Conservation (phyloP, 1,139 yeast species). For the Ogataea hybrid region DNA sequence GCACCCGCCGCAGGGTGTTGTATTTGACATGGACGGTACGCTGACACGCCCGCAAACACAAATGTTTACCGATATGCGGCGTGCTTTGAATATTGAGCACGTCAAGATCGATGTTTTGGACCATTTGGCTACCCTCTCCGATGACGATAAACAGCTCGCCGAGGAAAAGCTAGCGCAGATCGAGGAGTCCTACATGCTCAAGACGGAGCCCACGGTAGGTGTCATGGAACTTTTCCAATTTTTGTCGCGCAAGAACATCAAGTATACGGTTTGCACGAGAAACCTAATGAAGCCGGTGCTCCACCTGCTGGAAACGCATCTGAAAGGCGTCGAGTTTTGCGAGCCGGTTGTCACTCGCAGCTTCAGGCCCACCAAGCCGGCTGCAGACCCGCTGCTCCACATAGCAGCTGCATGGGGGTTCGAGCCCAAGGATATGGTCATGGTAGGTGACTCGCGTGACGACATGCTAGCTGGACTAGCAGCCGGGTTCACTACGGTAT, state of each 20-base stretch:
- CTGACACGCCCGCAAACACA: conserved; percentile 62
- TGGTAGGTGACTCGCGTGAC: conserved; percentile 70
- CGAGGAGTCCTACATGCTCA: conserved; percentile 55
- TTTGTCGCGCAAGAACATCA: conserved; percentile 32
- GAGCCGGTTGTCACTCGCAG: conserved; percentile 58
- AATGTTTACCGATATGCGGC: conserved; percentile 65
- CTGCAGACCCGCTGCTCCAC: conserved; percentile 56
- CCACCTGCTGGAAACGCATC: conserved; percentile 42
- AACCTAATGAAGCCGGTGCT: conserved; percentile 51
- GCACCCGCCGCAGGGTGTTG: conserved; percentile 39
- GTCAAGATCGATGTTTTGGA: conserved; percentile 48
- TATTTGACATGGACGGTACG: conserved; percentile 74
- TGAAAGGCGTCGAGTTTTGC: conserved; percentile 37
- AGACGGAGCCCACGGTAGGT: conserved; percentile 56
- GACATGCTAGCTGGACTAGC: conserved; percentile 58
- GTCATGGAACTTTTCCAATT: conserved; percentile 33
- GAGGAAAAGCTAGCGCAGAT: conserved; percentile 45
- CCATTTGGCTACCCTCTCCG: conserved; percentile 42
- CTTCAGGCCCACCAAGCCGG: conserved; percentile 63
- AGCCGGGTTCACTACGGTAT: conserved; percentile 57
- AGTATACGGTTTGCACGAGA: conserved; percentile 59
- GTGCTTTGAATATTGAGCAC: conserved; percentile 45
- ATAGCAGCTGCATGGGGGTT: conserved; percentile 48
- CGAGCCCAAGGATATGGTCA: conserved; percentile 44
- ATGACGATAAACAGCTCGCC: conserved; percentile 39